These are phyloP conservation scores for Chalciporus piperatoides DNA, from an alignment of 1,284 basidiomycete species.

Conservation along the genomic window DNA sequence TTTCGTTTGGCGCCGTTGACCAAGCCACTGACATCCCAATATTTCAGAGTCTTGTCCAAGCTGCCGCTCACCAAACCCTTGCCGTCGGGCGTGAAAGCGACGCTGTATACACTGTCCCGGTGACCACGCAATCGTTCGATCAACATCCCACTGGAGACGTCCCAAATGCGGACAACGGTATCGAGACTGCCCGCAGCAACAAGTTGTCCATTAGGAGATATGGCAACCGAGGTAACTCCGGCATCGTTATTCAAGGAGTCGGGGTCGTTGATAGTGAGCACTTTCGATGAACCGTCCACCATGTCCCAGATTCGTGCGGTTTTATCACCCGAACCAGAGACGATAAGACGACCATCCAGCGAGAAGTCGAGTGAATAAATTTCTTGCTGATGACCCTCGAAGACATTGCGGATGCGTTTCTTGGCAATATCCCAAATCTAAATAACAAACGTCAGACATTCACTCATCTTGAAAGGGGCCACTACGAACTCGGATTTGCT, in stretches of 20 bases:
- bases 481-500: conserved; percentile 68
- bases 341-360: conserved; percentile 74
- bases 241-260: conserved; percentile 60
- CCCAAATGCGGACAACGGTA: conserved; percentile 85
- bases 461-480: conserved; percentile 1
- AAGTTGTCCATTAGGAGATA: conserved; percentile 77
- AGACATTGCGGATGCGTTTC: conserved; percentile 67
- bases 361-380: conserved; percentile 91
- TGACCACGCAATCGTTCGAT: conserved; percentile 79
- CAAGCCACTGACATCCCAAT: conserved; percentile 75
- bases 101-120: conserved; percentile 81
- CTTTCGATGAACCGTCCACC: conserved; percentile 54
- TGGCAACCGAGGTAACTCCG: conserved; percentile 76
- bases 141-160: conserved; percentile 66
- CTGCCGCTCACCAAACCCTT: conserved; percentile 77
- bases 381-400: conserved; percentile 85
- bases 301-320: conserved; percentile 91
- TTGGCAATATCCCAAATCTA: conserved; percentile 86
- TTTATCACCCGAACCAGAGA: conserved; percentile 88
- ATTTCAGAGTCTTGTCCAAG: conserved; percentile 83
- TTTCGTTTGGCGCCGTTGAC: conserved; percentile 38
- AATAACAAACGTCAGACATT: conserved; percentile 12
- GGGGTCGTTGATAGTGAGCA: conserved; percentile 58
- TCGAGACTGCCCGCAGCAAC: conserved; percentile 86
- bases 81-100: conserved; percentile 86